A percentile compares a stretch with the other conserved stretches of the same genome.
Conservation (phyloP, 345 rosid species). For the Gossypium rotundifolium region DNA sequence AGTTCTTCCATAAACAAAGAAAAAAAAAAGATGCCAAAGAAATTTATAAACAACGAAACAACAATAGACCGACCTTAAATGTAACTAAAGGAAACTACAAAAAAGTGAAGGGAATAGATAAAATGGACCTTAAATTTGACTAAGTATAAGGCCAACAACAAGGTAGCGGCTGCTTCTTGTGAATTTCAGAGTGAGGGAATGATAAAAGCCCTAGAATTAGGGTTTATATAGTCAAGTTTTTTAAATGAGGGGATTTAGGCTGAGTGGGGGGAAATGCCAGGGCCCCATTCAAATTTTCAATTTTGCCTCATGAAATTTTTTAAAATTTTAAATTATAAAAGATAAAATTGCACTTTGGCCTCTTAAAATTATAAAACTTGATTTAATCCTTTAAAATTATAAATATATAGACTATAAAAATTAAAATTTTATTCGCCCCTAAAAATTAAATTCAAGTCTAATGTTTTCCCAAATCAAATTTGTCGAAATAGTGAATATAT, state of each 20-base stretch:
- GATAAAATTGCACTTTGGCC: fast-evolving
- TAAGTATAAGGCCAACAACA: not conserved
- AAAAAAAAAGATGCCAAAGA: too few relatives aligned
- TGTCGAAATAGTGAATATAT: too few relatives aligned
- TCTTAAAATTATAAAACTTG: too few relatives aligned
- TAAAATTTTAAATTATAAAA: too few relatives aligned
- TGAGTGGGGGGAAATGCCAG: too few relatives aligned
- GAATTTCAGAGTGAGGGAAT: not conserved
- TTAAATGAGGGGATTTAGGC: fast-evolving
- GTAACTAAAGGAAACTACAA: not conserved
- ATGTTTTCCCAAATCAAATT: too few relatives aligned
- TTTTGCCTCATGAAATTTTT: too few relatives aligned
- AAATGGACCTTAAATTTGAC: not conserved
- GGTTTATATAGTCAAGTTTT: not conserved
- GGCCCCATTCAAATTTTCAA: too few relatives aligned
- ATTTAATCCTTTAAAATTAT: too few relatives aligned
- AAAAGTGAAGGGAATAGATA: not conserved
- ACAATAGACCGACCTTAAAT: not conserved
- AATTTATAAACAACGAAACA: not conserved
- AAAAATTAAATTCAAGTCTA: too few relatives aligned
- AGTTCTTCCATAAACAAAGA: not conserved
- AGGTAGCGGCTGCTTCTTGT: slow-evolving; percentile 7
- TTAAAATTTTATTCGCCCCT: too few relatives aligned
- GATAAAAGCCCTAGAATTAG: slow-evolving; percentile 7
- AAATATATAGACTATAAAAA: too few relatives aligned